Percentiles rank a stretch among this genome's conserved stretches.
Conservation (phyloP, 2,329 filamentous ascomycete genomes). For the Paecilomyces sp. region DNA sequence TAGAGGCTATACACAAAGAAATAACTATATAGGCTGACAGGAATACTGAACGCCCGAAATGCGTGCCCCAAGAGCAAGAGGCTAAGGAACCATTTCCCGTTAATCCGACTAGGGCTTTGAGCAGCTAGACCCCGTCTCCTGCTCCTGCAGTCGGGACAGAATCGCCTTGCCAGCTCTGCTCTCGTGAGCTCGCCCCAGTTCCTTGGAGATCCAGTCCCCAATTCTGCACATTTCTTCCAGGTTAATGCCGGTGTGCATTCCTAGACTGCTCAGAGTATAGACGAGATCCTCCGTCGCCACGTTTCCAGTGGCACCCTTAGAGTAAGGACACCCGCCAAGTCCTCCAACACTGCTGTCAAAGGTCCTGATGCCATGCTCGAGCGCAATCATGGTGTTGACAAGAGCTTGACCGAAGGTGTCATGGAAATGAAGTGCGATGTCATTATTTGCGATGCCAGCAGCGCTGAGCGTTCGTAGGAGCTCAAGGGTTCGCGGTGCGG, state of each 20-base stretch:
- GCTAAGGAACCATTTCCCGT: neutral
- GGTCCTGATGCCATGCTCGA: slow-evolving; percentile 57
- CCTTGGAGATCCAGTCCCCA: slow-evolving; percentile 49
- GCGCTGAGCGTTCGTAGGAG: slow-evolving; percentile 52
- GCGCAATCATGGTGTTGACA: slow-evolving; percentile 54
- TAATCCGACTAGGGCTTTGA: neutral
- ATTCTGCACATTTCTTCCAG: slow-evolving; percentile 49
- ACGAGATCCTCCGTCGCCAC: slow-evolving; percentile 58
- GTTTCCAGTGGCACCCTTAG: slow-evolving; percentile 59
- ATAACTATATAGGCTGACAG: neutral
- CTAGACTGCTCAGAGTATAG: slow-evolving; percentile 54
- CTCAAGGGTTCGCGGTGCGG: slow-evolving; percentile 52
- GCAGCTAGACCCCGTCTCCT: neutral
- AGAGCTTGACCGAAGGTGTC: slow-evolving; percentile 61
- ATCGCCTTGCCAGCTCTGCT: slow-evolving; percentile 49
- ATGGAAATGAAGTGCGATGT: slow-evolving; percentile 59
- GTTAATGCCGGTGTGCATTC: slow-evolving; percentile 53
- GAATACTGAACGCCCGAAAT: neutral
- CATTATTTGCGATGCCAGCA: slow-evolving; percentile 53
- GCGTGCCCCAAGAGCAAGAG: neutral
- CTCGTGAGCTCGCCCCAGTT: slow-evolving; percentile 47
- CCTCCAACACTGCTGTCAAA: slow-evolving; percentile 60
- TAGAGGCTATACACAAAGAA: neutral
- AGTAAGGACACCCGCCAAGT: slow-evolving; percentile 58
- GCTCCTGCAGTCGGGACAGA: slow-evolving; percentile 28